Evolutionary conservation across 2,329 filamentous ascomycete species (phyloP).

Genomic region (Trichoderma endophyticum): DNA sequence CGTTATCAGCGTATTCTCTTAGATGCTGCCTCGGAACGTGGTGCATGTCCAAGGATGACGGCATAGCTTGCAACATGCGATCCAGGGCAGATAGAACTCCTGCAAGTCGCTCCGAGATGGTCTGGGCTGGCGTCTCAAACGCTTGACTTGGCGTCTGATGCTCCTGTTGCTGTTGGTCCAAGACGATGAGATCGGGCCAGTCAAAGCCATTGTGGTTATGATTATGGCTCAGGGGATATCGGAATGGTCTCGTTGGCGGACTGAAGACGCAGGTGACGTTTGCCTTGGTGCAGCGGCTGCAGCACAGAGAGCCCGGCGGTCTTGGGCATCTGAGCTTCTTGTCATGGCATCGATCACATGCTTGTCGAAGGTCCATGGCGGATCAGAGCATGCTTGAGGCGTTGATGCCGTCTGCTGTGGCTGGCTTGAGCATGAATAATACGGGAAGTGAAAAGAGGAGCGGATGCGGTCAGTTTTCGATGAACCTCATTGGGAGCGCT

Average conservation of each 20-base stretch:
- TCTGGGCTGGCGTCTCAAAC: constrained; percentile 8
- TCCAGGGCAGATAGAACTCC: constrained; percentile 27
- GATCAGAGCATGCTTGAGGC: not conserved
- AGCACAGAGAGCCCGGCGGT: constrained; percentile 33
- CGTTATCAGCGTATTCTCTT: constrained; percentile 24
- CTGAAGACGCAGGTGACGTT: constrained; percentile 42
- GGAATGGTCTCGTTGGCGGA: constrained; percentile 31
- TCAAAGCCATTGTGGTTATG: constrained; percentile 20
- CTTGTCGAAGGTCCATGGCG: constrained; percentile 27
- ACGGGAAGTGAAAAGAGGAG: not conserved
- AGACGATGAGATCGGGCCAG: constrained; percentile 23
- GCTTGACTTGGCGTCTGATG: constrained; percentile 8
- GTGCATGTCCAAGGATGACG: not conserved
- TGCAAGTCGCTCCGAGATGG: constrained; percentile 23
- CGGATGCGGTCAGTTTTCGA: not conserved
- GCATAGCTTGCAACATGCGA: constrained; percentile 21
- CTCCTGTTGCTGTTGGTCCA: constrained; percentile 17
- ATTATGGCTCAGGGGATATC: not conserved
- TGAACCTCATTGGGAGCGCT: not conserved
- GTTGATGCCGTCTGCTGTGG: not conserved
- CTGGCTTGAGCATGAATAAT: not conserved
- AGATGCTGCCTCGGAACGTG: constrained; percentile 28
- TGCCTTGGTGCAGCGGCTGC: constrained; percentile 43
- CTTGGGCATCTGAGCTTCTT: constrained; percentile 48
- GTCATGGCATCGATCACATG: constrained; percentile 45